phyloP scores from a whole-genome alignment of 192 early-diverging fungal genomes.

The Fimicolochytrium jonesii region DNA sequence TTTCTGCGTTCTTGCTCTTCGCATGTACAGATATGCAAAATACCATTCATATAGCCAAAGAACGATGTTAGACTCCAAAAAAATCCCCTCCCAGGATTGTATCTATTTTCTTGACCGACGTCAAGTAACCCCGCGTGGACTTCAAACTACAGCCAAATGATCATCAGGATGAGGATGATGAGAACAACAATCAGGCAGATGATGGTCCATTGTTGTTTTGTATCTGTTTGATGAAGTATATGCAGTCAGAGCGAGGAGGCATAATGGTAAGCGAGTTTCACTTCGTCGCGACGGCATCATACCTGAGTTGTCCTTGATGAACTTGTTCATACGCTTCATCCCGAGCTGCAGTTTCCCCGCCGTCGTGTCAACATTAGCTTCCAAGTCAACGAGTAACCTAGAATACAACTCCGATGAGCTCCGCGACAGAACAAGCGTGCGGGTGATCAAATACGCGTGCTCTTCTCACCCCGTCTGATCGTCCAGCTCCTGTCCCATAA shows the following conservation, averaged over 20 bases:
- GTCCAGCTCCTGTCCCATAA: slow-evolving; percentile 54
- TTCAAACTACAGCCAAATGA: slow-evolving; percentile 41
- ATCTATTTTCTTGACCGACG: too few species aligned
- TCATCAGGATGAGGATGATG: slow-evolving; percentile 39
- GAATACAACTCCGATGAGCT: too few species aligned
- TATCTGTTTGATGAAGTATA: slow-evolving; percentile 20
- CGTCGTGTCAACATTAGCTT: slow-evolving; percentile 47
- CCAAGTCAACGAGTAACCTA: slow-evolving; percentile 48
- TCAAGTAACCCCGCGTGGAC: too few species aligned
- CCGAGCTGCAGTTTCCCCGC: slow-evolving; percentile 44
- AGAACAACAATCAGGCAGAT: slow-evolving; percentile 39
- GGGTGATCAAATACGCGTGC: too few species aligned
- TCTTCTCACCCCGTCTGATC: slow-evolving; percentile 45
- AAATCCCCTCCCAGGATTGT: too few species aligned
- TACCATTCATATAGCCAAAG: too few species aligned
- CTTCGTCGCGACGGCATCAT: neutral
- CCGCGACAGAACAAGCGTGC: too few species aligned
- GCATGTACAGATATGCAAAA: too few species aligned
- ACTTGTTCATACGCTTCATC: slow-evolving; percentile 45
- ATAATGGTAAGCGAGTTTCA: neutral
- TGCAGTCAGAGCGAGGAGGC: neutral
- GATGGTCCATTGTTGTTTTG: slow-evolving; percentile 49
- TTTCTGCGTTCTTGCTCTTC: too few species aligned
- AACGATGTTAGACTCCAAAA: too few species aligned
- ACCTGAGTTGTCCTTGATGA: slow-evolving; percentile 51